Percentiles rank a stretch among this genome's conserved stretches.
These are phyloP conservation scores for Caulochytrium protostelioides DNA, from an alignment of 371 early-diverging fungal genomes.

Conservation along the genomic window DNA sequence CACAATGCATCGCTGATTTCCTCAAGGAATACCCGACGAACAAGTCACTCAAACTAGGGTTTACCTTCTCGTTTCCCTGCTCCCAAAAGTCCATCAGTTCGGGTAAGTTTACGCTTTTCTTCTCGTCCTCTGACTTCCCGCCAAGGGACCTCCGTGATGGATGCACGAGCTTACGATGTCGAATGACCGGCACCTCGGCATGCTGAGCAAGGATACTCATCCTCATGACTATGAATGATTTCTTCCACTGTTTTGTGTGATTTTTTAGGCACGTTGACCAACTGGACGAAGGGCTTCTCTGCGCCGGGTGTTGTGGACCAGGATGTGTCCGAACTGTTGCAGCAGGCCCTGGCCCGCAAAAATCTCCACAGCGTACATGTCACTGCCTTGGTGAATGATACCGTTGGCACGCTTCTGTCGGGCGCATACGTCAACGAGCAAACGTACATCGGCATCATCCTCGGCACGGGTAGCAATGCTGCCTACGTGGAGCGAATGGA, in stretches of 20 bases:
- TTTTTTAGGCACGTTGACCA: conserved; percentile 42
- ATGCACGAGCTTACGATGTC: no score
- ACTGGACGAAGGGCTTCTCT: conserved; percentile 68
- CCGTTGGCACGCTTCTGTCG: conserved; percentile 62
- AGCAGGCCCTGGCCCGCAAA: conserved; percentile 46
- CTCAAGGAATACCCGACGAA: conserved; percentile 24
- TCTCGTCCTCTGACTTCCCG: no score
- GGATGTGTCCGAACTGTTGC: conserved; percentile 52
- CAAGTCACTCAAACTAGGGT: not conserved
- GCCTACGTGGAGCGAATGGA: conserved; percentile 49
- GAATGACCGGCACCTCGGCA: no score
- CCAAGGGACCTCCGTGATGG: no score
- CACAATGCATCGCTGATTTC: conserved; percentile 64
- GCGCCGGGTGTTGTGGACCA: conserved; percentile 49
- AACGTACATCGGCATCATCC: conserved; percentile 49
- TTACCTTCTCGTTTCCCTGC: not conserved
- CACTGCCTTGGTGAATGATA: conserved; percentile 63
- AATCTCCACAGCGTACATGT: conserved; percentile 41
- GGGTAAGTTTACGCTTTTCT: no score
- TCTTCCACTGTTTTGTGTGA: no score
- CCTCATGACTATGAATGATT: no score
- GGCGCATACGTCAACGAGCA: conserved; percentile 44
- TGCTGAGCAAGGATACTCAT: no score
- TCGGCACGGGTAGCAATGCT: conserved; percentile 72
- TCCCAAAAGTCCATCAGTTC: no score